Evolutionary conservation across 306 rosid genomes (phyloP).

Genomic region (Rosa persica): DNA sequence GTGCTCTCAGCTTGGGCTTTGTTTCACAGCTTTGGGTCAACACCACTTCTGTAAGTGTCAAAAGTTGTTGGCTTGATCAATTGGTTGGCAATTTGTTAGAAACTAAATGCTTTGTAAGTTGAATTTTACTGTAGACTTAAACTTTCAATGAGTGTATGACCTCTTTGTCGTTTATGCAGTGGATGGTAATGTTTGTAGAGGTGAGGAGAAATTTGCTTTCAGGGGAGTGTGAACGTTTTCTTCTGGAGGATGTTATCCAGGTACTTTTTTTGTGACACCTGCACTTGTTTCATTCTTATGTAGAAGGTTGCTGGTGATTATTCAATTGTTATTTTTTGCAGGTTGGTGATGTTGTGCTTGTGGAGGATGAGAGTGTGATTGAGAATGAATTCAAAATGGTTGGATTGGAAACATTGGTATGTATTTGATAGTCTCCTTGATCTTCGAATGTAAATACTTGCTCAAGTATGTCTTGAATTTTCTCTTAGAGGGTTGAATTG

Average conservation of each 20-base stretch:
- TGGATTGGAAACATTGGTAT: slow-evolving; percentile 91
- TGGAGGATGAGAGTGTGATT: slow-evolving; percentile 71
- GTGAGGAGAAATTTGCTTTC: slow-evolving; percentile 88
- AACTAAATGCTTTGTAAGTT: neutral
- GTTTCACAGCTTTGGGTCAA: slow-evolving; percentile 97
- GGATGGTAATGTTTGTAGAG: slow-evolving; percentile 78
- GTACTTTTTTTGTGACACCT: slow-evolving; percentile 24
- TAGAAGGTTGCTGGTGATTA: slow-evolving; percentile 3
- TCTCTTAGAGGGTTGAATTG: neutral
- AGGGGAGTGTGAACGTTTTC: slow-evolving; percentile 85
- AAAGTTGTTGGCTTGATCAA: neutral
- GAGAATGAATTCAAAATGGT: slow-evolving; percentile 65
- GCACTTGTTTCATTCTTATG: neutral
- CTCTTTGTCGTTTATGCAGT: slow-evolving; percentile 45
- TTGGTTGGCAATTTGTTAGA: neutral
- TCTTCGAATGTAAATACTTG: neutral
- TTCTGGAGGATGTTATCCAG: slow-evolving; percentile 77
- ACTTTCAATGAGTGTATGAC: neutral
- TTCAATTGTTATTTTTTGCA: slow-evolving; percentile 34
- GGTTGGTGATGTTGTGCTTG: slow-evolving; percentile 97
- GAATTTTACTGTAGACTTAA: neutral
- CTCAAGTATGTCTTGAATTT: neutral
- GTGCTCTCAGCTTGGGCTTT: slow-evolving; percentile 84
- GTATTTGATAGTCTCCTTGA: slow-evolving; percentile 4
- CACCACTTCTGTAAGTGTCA: slow-evolving; percentile 55